Conservation (phyloP, 2,329 filamentous ascomycete species). For the Aspergillus versicolor region DNA sequence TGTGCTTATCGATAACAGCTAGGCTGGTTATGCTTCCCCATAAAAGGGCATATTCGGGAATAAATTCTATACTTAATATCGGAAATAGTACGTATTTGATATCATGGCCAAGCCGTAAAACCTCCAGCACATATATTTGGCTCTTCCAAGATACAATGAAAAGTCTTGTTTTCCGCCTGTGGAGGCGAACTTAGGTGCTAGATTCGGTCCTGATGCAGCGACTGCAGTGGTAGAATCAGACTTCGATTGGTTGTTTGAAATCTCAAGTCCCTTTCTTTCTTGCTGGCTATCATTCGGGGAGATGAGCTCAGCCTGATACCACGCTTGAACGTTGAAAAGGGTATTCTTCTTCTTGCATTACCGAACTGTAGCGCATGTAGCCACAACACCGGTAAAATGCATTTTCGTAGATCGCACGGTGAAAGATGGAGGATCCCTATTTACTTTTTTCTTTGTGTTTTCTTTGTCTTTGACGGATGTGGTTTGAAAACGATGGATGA, state of each 20-base stretch:
- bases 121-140: too few species aligned
- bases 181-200: neutral
- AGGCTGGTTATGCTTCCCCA: neutral
- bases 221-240: neutral
- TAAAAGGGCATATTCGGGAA: neutral
- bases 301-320: neutral
- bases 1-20: neutral
- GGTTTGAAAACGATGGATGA: slow-evolving; percentile 41
- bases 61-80: neutral
- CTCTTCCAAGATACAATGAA: neutral
- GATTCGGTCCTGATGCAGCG: neutral
- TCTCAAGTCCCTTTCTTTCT: neutral
- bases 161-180: neutral
- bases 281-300: neutral
- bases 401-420: neutral
- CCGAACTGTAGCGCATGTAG: neutral
- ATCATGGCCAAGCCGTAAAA: neutral
- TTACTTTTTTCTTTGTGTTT: slow-evolving; percentile 34
- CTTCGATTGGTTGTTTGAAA: neutral
- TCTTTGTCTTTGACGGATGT: slow-evolving; percentile 32
- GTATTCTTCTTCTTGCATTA: neutral
- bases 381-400: neutral
- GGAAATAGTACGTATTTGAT: too few species aligned
- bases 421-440: neutral
- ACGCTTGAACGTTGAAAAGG: neutral